A percentile compares a stretch with the other conserved stretches of the same genome.
These are phyloP conservation scores for Calonectria montana DNA, from an alignment of 2,329 filamentous ascomycete genomes.

Conservation along the genomic window DNA sequence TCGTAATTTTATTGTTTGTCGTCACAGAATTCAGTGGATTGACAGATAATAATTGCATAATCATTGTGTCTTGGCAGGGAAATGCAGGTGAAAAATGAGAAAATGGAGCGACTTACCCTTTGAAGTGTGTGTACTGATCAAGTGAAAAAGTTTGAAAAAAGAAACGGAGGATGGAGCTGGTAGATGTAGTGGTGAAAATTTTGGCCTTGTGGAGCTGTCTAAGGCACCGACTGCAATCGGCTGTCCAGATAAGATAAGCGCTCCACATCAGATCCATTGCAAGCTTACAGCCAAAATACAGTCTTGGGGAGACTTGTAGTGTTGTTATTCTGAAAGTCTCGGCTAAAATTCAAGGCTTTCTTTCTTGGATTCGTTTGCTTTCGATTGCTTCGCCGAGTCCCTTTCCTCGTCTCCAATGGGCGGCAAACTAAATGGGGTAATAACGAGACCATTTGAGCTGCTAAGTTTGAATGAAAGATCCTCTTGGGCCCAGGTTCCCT, in stretches of 20 bases:
- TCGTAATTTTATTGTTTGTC: constrained; percentile 57
- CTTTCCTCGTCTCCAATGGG: constrained; percentile 79
- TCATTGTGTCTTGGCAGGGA: constrained; percentile 51
- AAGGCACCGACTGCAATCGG: background rate
- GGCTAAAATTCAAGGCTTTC: constrained; percentile 78
- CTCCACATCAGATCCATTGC: constrained; percentile 3
- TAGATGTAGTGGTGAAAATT: constrained; percentile 36
- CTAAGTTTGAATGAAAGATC: constrained; percentile 93
- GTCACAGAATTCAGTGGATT: constrained; percentile 67
- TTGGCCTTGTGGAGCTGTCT: constrained; percentile 34
- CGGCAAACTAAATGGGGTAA: constrained; percentile 90
- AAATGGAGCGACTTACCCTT: constrained; percentile 35
- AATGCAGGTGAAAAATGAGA: constrained; percentile 3
- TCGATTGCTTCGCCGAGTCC: constrained; percentile 47
- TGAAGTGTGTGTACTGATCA: constrained; percentile 33
- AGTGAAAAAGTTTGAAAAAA: constrained; percentile 17
- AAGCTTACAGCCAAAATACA: background rate
- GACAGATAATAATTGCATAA: constrained; percentile 68
- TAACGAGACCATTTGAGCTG: constrained; percentile 80
- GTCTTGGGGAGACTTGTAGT: constrained; percentile 21
- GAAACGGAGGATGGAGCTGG: constrained; percentile 24
- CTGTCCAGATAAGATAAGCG: constrained; percentile 24
- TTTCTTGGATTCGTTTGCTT: constrained; percentile 68
- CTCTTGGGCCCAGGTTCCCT: constrained; percentile 76
- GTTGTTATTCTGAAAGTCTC: background rate